Evolutionary conservation across 2,329 filamentous ascomycete genomes (phyloP), one percentile per base, ranked within the genome.

Genomic region (Falciphora oryzae): DNA sequence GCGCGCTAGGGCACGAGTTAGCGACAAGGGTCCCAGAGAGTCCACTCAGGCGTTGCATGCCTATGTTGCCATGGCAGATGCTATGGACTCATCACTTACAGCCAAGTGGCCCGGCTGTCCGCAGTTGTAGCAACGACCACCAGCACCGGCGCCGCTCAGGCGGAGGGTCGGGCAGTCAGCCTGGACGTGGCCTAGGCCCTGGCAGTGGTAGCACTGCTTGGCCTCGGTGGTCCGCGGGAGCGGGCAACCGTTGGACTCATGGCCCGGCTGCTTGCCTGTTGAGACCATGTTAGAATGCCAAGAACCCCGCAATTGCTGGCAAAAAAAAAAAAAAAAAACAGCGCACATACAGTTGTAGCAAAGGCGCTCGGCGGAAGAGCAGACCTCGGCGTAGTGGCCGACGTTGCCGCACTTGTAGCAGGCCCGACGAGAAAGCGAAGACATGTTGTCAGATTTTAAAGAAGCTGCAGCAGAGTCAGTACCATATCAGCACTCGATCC

Each of bases 141-240:
- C 89, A 67, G 89, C 89, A 68, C 89, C 86, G 71, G 89, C 90
- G 70, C 90, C 93, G 78, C 88, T 96, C 77, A 99, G 80, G 71
- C 95, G 92, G 69, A 99, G 87, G 68, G 95, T 98, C 73, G 95
- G 95, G 86, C 95, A 99, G 79, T 99, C 95, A 71, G 95, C 95
- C 83, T 99, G 95, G 73, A 99, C 95, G 77, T 99, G 95, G 70
- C 95, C 95, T 67, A 98, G 87, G 66, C 95, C 95, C 83, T 98
- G 95, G 85, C 95, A 99, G 82, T 98, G 95, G 79, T 99, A 99
- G 87, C 95, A 99, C 85, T 99, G 95, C 88, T 99, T 99, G 63
- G 93, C 93, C 82, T 99, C 95, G 69, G 95, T 97, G 67, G 94
- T 97, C 78, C 95, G 90, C 74, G 95, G 95, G 75, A 94, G 89